Evolutionary conservation across 768 basidiomycete genomes (phyloP).

Genomic region (Phylloporus sp.): DNA sequence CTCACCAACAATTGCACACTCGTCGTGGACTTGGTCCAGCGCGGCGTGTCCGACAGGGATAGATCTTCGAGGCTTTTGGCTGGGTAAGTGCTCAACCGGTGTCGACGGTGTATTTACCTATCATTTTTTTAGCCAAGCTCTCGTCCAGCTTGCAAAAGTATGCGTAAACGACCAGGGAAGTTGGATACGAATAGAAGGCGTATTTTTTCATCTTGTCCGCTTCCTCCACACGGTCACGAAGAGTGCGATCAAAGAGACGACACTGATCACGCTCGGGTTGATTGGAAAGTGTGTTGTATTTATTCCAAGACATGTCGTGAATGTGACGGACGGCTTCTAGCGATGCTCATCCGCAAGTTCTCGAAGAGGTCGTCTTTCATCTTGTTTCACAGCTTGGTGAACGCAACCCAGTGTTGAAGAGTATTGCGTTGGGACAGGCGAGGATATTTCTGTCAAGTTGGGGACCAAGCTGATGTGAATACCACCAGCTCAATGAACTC

Average conservation of each 20-base stretch:
- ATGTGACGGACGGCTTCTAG: conserved; percentile 32
- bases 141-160: conserved; percentile 46
- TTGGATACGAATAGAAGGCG: conserved; percentile 33
- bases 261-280: conserved; percentile 55
- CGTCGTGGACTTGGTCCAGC: conserved; percentile 38
- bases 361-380: conserved; percentile 57
- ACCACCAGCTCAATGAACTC: conserved; percentile 51
- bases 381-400: conserved; percentile 66
- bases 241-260: conserved; percentile 56
- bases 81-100: conserved; percentile 46
- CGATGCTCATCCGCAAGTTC: conserved; percentile 44
- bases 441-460: conserved; percentile 7
- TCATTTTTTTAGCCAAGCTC: conserved; percentile 34
- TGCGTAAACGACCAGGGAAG: conserved; percentile 35
- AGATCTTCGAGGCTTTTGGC: conserved; percentile 61
- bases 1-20: conserved; percentile 30
- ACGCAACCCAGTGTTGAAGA: conserved; percentile 65
- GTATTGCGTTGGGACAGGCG: conserved; percentile 66
- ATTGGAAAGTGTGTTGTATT: conserved; percentile 41
- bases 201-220: conserved; percentile 46
- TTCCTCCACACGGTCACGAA: conserved; percentile 43
- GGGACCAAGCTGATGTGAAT: conserved; percentile 2
- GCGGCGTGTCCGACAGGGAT: conserved; percentile 50
- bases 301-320: neutral
- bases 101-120: conserved; percentile 5